Conservation (phyloP, 768 basidiomycete genomes). For the Serendipita vermifera region DNA sequence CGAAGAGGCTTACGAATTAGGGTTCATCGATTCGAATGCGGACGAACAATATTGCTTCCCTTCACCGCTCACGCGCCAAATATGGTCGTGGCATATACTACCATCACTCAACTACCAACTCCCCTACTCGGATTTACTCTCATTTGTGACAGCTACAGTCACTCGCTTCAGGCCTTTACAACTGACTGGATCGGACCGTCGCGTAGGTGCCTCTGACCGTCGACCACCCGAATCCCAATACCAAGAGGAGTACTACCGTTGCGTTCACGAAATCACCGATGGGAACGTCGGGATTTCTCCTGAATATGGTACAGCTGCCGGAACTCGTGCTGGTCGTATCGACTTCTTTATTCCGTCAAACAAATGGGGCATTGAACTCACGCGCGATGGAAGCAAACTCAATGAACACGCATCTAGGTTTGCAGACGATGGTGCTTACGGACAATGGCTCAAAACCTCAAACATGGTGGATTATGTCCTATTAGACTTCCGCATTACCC, state of each 20-base stretch:
- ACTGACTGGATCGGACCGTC: neutral
- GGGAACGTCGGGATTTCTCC: constrained; percentile 7
- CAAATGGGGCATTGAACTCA: constrained; percentile 10
- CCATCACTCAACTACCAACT: neutral
- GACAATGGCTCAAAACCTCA: neutral
- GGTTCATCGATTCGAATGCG: neutral
- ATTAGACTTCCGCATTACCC: too few species aligned
- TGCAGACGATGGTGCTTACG: constrained; percentile 9
- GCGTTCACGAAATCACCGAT: neutral
- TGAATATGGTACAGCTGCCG: neutral
- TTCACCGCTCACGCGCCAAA: neutral
- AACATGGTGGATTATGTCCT: constrained; percentile 8
- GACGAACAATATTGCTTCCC: neutral
- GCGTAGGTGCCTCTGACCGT: neutral
- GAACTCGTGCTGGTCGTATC: constrained; percentile 9
- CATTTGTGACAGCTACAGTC: neutral
- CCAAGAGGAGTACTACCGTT: neutral
- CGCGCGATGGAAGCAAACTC: constrained; percentile 3
- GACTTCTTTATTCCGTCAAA: constrained; percentile 12
- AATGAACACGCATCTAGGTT: constrained; percentile 10
- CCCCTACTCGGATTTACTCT: neutral
- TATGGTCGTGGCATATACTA: constrained; percentile 4
- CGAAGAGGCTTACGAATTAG: neutral
- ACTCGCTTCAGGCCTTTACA: neutral
- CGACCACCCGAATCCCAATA: neutral